Conservation (phyloP, 768 basidiomycete species). For the Lepiota brunneoincarnata region DNA sequence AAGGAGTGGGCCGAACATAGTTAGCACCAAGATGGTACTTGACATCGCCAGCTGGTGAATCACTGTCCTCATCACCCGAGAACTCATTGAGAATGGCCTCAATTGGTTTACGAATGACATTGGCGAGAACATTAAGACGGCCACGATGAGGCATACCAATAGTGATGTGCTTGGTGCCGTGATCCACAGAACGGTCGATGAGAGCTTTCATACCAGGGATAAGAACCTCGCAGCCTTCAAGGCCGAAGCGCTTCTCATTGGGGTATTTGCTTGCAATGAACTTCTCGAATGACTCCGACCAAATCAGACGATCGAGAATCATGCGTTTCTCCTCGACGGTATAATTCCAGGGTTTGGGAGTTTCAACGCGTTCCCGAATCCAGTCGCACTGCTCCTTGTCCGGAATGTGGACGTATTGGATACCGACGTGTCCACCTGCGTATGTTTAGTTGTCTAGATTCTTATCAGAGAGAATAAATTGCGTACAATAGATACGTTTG, state of each 20-base stretch:
- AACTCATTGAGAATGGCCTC: conserved; percentile 99
- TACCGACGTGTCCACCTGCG: conserved; percentile 81
- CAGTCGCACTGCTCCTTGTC: conserved; percentile 99
- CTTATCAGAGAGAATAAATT: background rate
- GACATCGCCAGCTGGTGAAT: conserved; percentile 92
- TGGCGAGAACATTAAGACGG: conserved; percentile 94
- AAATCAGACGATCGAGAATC: conserved; percentile 98
- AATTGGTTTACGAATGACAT: conserved; percentile 97
- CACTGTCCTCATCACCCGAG: conserved; percentile 67
- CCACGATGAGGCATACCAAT: conserved; percentile 99
- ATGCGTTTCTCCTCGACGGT: conserved; percentile 97
- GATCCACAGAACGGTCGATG: conserved; percentile 96
- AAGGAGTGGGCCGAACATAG: conserved; percentile 96
- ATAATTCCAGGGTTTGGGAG: conserved; percentile 96
- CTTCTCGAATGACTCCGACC: conserved; percentile 99
- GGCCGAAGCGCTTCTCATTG: conserved; percentile 98
- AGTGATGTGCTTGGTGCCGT: conserved; percentile 93
- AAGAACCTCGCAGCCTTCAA: conserved; percentile 96
- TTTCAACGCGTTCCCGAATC: conserved; percentile 95
- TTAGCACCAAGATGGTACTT: conserved; percentile 99
- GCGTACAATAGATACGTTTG: conserved; percentile 92
- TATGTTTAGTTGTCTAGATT: conserved; percentile 8
- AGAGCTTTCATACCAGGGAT: conserved; percentile 99
- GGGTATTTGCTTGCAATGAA: conserved; percentile 99
- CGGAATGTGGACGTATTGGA: conserved; percentile 94